Conservation (phyloP, 805 yeast species). For the Metschnikowia lunata region DNA sequence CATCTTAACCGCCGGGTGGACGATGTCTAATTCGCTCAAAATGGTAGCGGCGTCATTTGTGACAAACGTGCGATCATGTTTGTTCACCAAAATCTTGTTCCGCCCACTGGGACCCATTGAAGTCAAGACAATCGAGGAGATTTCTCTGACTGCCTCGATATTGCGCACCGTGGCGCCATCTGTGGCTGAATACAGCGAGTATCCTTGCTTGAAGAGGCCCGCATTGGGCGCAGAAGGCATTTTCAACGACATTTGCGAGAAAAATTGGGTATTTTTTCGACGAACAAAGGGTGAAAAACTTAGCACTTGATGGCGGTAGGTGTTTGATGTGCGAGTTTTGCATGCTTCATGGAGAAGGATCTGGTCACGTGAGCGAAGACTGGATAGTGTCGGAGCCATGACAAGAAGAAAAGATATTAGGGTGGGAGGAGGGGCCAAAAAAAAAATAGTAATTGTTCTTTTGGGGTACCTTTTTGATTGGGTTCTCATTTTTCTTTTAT, state of each 20-base stretch:
- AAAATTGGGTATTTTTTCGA: too few species aligned
- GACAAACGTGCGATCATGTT: constrained; percentile 77
- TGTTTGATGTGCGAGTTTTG: too few species aligned
- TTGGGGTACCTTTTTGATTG: too few species aligned
- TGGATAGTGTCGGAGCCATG: too few species aligned
- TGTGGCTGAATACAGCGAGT: constrained; percentile 76
- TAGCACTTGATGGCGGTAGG: too few species aligned
- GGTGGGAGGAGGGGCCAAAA: too few species aligned
- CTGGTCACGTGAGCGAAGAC: too few species aligned
- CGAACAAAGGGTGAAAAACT: too few species aligned
- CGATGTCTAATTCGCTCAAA: constrained; percentile 86
- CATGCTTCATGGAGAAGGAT: too few species aligned
- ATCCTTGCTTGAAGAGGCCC: constrained; percentile 94
- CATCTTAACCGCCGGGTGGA: constrained; percentile 95
- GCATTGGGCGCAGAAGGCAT: constrained; percentile 91
- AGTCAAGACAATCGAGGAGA: constrained; percentile 84
- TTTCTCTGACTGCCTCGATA: constrained; percentile 91
- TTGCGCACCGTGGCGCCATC: constrained; percentile 95
- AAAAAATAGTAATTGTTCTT: too few species aligned
- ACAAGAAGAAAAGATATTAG: too few species aligned
- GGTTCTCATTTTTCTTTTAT: too few species aligned
- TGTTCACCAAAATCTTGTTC: constrained; percentile 90
- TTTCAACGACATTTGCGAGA: constrained; percentile 67
- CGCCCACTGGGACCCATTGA: constrained; percentile 98
- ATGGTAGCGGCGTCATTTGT: constrained; percentile 99